Percentiles rank a stretch among this genome's conserved stretches.
These are phyloP conservation scores for Keqinozyma sinolaborantium DNA, from an alignment of 1,139 yeast genomes.

Conservation along the genomic window DNA sequence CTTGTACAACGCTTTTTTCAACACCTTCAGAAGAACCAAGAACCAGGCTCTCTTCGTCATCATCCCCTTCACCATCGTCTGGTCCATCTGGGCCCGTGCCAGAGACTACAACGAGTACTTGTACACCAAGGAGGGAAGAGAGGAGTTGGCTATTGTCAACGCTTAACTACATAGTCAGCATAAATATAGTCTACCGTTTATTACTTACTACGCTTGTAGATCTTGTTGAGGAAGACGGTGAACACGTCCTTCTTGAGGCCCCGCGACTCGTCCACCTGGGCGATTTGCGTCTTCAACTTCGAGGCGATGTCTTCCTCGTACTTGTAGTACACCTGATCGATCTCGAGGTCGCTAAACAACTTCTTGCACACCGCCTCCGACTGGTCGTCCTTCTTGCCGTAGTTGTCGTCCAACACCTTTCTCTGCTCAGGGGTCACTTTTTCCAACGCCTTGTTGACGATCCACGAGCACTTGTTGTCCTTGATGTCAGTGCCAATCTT, in stretches of 20 bases:
- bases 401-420: constrained; percentile 74
- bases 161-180: constrained; percentile 34
- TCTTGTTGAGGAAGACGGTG: constrained; percentile 79
- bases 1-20: constrained; percentile 82
- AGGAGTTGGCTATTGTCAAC: constrained; percentile 80
- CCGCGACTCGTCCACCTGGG: constrained; percentile 75
- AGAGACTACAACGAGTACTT: constrained; percentile 90
- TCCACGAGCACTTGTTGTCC: constrained; percentile 99
- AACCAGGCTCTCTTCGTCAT: constrained; percentile 77
- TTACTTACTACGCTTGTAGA: constrained; percentile 90
- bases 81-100: constrained; percentile 85
- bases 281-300: constrained; percentile 63
- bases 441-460: constrained; percentile 87
- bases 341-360: constrained; percentile 69
- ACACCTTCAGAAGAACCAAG: constrained; percentile 91
- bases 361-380: constrained; percentile 72
- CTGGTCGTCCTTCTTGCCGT: constrained; percentile 76
- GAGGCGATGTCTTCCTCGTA: constrained; percentile 80
- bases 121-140: constrained; percentile 97
- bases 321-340: constrained; percentile 66
- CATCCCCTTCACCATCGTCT: constrained; percentile 76
- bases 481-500: constrained; percentile 98
- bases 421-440: constrained; percentile 81
- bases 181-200: background rate
- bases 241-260: constrained; percentile 89